Conservation (phyloP, 495 filamentous ascomycete species). For the Daldinia concentrica region DNA sequence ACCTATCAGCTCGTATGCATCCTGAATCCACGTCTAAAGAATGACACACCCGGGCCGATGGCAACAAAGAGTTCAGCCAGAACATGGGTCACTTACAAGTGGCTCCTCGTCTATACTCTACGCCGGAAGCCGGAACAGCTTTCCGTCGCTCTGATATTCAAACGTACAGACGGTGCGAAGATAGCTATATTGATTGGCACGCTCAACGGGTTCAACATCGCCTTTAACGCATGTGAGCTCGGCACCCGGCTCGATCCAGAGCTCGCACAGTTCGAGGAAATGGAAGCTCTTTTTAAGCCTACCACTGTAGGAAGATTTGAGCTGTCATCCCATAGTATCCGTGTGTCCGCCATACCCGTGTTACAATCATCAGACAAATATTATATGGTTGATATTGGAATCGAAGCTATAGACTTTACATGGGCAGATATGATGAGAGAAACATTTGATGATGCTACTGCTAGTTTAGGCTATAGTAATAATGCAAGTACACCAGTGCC, state of each 20-base stretch:
- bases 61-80: neutral
- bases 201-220: slow-evolving; percentile 17
- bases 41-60: neutral
- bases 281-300: neutral
- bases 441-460: neutral
- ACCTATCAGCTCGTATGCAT: neutral
- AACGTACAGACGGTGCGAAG: neutral
- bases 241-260: neutral
- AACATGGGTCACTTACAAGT: neutral
- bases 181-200: slow-evolving; percentile 15
- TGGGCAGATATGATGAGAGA: neutral
- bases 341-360: neutral
- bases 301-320: neutral
- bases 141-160: neutral
- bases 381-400: slow-evolving; percentile 18
- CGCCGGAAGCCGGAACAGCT: slow-evolving; percentile 4
- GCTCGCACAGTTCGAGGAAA: neutral
- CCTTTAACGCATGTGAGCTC: slow-evolving; percentile 37
- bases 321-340: neutral
- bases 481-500: neutral
- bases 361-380: neutral
- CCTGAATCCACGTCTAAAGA: neutral
- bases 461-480: no score
- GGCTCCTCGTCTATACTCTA: neutral
- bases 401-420: slow-evolving; percentile 5